Conservation (phyloP, 106 monocot genomes). For the Gastrodia elata region DNA sequence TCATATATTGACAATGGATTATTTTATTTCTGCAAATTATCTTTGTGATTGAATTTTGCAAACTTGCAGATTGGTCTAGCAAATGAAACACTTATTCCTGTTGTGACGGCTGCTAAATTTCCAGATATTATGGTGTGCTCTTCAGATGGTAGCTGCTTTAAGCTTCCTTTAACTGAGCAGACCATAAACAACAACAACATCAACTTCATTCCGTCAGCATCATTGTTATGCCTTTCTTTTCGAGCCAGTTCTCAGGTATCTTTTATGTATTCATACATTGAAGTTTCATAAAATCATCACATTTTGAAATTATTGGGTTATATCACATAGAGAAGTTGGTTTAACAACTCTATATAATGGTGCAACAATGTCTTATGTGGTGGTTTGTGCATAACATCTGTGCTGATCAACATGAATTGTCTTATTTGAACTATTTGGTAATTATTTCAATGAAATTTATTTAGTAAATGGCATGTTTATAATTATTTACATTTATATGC, state of each 20-base stretch:
- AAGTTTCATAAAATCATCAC: neutral
- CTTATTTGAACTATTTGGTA: too few relatives aligned
- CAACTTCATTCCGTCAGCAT: slow-evolving; percentile 20
- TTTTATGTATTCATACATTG: neutral
- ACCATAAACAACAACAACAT: slow-evolving; percentile 11
- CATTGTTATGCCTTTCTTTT: slow-evolving; percentile 80
- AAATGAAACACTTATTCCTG: slow-evolving; percentile 74
- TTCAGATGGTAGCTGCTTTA: slow-evolving; percentile 41
- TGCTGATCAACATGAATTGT: too few relatives aligned
- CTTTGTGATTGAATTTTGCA: slow-evolving; percentile 9
- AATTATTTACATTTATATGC: too few relatives aligned
- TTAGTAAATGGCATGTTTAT: too few relatives aligned
- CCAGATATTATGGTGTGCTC: slow-evolving; percentile 59
- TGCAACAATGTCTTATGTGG: neutral
- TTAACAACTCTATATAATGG: neutral
- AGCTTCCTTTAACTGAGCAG: slow-evolving; percentile 31
- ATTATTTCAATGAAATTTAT: too few relatives aligned
- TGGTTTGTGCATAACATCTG: too few relatives aligned
- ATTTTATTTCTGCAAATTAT: neutral
- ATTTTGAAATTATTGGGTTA: neutral
- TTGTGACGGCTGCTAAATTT: slow-evolving; percentile 50
- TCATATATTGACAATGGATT: neutral
- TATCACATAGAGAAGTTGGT: neutral
- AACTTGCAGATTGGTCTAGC: slow-evolving; percentile 69
- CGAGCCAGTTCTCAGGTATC: slow-evolving; percentile 88